Conservation (phyloP, 352 stramenopile species). For the Phytophthora pluvialis region DNA sequence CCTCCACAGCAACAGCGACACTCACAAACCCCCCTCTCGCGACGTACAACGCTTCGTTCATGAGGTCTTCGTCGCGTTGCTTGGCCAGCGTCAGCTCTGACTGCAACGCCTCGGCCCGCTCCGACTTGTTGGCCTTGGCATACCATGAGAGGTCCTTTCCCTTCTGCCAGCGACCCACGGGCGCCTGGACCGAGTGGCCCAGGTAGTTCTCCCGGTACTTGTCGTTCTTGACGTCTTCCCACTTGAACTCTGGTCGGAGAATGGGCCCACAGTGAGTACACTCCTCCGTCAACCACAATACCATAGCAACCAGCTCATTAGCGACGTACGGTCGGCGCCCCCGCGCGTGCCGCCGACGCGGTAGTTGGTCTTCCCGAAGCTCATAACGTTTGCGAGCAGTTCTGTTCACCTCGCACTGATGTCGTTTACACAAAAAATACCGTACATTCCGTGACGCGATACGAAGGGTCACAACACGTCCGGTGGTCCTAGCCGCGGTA, state of each 20-base stretch:
- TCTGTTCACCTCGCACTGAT: too few relatives aligned
- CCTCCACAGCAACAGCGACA: neutral
- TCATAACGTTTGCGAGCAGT: constrained; percentile 49
- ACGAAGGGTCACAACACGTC: neutral
- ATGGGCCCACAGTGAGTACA: neutral
- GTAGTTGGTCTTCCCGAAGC: constrained; percentile 89
- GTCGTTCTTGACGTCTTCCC: constrained; percentile 94
- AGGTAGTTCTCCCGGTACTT: constrained; percentile 94
- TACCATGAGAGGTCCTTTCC: constrained; percentile 93
- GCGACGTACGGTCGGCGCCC: constrained; percentile 84
- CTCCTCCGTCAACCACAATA: neutral
- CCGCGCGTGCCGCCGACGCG: constrained; percentile 86
- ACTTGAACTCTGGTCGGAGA: constrained; percentile 86
- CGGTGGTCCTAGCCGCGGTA: constrained; percentile 11
- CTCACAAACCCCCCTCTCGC: neutral
- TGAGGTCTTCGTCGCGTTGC: constrained; percentile 88
- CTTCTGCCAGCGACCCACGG: constrained; percentile 90
- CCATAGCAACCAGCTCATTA: neutral
- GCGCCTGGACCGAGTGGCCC: constrained; percentile 86
- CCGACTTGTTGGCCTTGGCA: constrained; percentile 69
- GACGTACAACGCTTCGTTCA: constrained; percentile 89
- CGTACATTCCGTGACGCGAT: constrained; percentile 7
- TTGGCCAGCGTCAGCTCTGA: constrained; percentile 76
- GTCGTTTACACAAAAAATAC: constrained; percentile 1
- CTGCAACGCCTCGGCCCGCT: constrained; percentile 59